Evolutionary conservation across 177 flowering plant genomes (phyloP), one percentile per base, ranked within the genome.

Genomic region (Tripterygium wilfordii): DNA sequence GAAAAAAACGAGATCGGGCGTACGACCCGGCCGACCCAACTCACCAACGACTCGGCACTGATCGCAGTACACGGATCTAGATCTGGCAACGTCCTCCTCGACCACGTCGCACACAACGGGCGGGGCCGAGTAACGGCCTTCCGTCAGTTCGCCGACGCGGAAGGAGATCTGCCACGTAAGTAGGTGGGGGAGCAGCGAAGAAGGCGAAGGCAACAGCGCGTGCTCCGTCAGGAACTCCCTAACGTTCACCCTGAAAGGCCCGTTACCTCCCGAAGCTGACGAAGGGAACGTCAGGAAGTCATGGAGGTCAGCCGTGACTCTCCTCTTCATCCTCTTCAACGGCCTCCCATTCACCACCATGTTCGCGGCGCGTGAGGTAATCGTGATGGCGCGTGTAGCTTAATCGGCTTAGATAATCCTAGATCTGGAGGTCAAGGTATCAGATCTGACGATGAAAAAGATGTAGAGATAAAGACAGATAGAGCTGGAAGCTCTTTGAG

Each of bases 41-140:
- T 80, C 83, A 92, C 98, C 98, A 7, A 89, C 85, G 20, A 89
- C 96, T 46, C 95, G 90, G 76, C 98, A 92, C 69, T 89, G 96
- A 51, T 89, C 90, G 58, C 97, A 92, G 64, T 86, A 84, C 8
- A 86, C 78, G 9, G 94, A 86, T 75, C 88, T 81, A 43, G 96
- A 84, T 62, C 77, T 74, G 24, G 80, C 56, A 0, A 86, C 98
- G 30, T 88, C 95, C 55, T 92, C 98, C 54, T 92, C 98, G 9
- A 92, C 80, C 18, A 92, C 69, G 48, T 86, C 94, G 20, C 79
- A 54, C 18, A 47, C 28, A 1, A 20, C 38, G 24, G 45, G 25
- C 4, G 65, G 25, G 10, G 54, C 47, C 8, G 56, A 74, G 4
- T 37, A 48, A 14, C 49, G 75, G 48, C 63, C 71, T 45, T 62